Conservation (phyloP, 495 filamentous ascomycete species). For the Viridothelium virens region DNA sequence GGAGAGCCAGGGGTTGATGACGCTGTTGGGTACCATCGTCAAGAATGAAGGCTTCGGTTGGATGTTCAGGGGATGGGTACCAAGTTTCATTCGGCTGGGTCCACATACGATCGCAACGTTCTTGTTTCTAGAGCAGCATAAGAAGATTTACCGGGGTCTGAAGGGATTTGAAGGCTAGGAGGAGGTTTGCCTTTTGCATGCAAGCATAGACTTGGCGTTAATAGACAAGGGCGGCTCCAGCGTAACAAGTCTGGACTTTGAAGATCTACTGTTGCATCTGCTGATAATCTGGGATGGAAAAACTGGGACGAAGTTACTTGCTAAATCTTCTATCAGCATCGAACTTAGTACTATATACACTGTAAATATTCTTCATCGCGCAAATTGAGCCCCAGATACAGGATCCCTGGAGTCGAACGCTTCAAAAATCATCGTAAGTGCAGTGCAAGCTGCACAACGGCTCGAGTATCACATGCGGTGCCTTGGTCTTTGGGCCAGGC, state of each 20-base stretch:
- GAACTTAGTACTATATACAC: too few species aligned
- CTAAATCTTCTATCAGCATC: too few species aligned
- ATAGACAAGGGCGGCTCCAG: neutral
- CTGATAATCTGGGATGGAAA: neutral
- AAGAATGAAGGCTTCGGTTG: constrained; percentile 71
- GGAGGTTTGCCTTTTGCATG: too few species aligned
- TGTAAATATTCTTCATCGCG: too few species aligned
- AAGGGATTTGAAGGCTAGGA: neutral
- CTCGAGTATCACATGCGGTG: too few species aligned
- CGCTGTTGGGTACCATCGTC: constrained; percentile 50
- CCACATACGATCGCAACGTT: constrained; percentile 94
- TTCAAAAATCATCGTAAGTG: too few species aligned
- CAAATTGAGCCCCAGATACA: too few species aligned
- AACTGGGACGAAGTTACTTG: neutral
- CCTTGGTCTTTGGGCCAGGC: too few species aligned
- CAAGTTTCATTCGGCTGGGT: constrained; percentile 86
- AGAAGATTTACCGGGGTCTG: constrained; percentile 48
- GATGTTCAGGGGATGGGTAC: constrained; percentile 98
- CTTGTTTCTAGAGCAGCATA: constrained; percentile 87
- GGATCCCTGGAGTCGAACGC: too few species aligned
- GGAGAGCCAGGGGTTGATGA: constrained; percentile 38
- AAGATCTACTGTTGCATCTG: neutral
- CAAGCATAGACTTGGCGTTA: neutral
- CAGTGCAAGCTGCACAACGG: too few species aligned
- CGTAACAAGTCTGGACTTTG: neutral